Evolutionary conservation across 1,284 basidiomycete species (phyloP).

Genomic region (Mycosarcoma maydis): DNA sequence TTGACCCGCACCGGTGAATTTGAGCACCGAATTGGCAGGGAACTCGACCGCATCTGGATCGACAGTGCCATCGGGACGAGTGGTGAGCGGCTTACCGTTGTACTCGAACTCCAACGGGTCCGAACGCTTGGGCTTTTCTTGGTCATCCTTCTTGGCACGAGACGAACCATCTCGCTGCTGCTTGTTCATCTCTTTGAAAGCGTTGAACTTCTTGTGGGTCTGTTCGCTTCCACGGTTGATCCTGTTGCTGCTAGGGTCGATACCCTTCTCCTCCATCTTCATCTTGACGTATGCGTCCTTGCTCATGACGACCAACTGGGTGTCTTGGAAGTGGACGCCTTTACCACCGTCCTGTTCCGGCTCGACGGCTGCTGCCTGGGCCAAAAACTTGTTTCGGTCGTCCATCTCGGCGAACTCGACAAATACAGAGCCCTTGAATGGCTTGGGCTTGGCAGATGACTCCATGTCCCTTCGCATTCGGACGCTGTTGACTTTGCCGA

Average conservation of each 20-base stretch:
- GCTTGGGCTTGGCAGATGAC: conserved; percentile 71
- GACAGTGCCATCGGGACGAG: conserved; percentile 75
- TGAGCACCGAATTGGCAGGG: conserved; percentile 78
- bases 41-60: conserved; percentile 75
- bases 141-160: conserved; percentile 55
- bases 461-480: conserved; percentile 78
- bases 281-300: conserved; percentile 87
- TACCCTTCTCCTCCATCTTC: conserved; percentile 96
- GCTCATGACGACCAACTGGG: conserved; percentile 80
- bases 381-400: conserved; percentile 79
- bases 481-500: conserved; percentile 84
- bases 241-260: conserved; percentile 73
- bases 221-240: conserved; percentile 71
- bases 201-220: conserved; percentile 75
- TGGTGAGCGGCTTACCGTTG: conserved; percentile 71
- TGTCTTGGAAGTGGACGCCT: conserved; percentile 54
- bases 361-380: conserved; percentile 72
- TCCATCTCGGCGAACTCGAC: conserved; percentile 84
- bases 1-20: conserved; percentile 71
- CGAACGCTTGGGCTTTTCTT: conserved; percentile 59
- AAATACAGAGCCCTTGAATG: conserved; percentile 95
- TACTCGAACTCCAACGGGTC: conserved; percentile 67
- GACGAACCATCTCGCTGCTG: conserved; percentile 67
- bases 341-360: conserved; percentile 59
- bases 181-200: conserved; percentile 80